Base-by-base conservation (phyloP, 306 rosid species). In the Cucurbita ficifolia region DNA sequence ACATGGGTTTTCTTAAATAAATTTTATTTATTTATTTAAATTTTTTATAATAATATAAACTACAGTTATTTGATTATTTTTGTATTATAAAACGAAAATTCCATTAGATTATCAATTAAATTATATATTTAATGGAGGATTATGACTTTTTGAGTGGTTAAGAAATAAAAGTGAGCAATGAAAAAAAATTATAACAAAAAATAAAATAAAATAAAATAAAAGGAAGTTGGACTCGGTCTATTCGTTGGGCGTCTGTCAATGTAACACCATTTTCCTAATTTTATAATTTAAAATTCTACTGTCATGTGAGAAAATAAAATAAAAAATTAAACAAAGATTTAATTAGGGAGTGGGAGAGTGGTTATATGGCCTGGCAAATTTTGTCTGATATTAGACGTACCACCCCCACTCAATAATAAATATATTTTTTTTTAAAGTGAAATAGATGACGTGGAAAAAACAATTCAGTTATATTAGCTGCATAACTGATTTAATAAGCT, bases 331-430 rank as follows among this genome's bases (percentile, higher is more conserved):
- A 42, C 8, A 40, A 42, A 10, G 2, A 10, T 12, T 55, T 10
- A 70, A 4, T 17, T 70, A 78, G 68, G n/a, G 59, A 52, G 46
- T 77, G 45, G 50, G 53, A 77, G 77, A 82, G 87, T 64, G 80
- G 54, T 64, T 51, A 35, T 35, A 46, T 19, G 63, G 73, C 67
- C 82, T 82, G 86, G 84, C 84, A 84, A 75, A 53, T 19, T 82
- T 88, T 84, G 95, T 84, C 82, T 51, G 70, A 76, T 75, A 81
- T 67, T 57, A 49, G 70, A 68, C 72, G 36, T 21, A 67, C 1
- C 40, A 45, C 72, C 54, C 38, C 72, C 36, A 67, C 72, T 21
- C 33, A 67, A 43, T 67, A 43, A 43, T 45, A 67, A 21, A 43
- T 11, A 43, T 14, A 8, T 63, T n/a, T 63, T 6, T 16, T 8